Percentiles rank a stretch among this genome's conserved stretches.
Conservation (phyloP, 305 asterid genomes). For the Fraxinus sp. region DNA sequence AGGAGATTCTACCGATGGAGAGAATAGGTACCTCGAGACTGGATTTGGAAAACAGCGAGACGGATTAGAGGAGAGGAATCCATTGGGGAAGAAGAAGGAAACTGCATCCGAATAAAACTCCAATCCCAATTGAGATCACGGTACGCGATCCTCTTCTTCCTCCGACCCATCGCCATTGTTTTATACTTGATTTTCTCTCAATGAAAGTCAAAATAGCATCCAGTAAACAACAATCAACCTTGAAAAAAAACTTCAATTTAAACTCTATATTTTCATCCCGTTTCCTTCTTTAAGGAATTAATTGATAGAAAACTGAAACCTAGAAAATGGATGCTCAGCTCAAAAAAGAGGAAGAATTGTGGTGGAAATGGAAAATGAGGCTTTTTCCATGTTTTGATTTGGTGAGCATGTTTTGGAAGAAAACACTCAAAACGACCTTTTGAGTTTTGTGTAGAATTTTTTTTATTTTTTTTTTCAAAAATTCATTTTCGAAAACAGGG, state of each 20-base stretch:
- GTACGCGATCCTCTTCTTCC: constrained; percentile 78
- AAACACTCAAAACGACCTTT: no score
- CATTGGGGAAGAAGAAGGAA: constrained; percentile 68
- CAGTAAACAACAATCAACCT: constrained; percentile 24
- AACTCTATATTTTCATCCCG: not conserved
- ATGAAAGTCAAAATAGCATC: constrained; percentile 3
- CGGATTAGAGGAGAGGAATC: constrained; percentile 43
- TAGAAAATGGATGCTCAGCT: not conserved
- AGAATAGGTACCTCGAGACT: constrained; percentile 46
- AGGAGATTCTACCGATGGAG: not conserved
- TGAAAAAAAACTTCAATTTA: not conserved
- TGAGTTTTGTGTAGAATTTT: no score
- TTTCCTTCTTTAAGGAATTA: not conserved
- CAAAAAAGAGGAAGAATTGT: no score
- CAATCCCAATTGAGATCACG: constrained; percentile 67
- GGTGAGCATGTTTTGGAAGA: no score
- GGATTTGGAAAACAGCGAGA: constrained; percentile 34
- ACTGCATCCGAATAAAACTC: constrained; percentile 66
- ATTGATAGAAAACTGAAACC: not conserved
- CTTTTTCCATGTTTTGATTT: no score
- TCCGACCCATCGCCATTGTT: constrained; percentile 68
- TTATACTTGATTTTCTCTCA: not conserved
- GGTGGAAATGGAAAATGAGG: no score
- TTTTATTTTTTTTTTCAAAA: no score
- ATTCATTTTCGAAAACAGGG: no score